These are phyloP conservation scores for Exophiala xenobiotica DNA, from an alignment of 2,329 filamentous ascomycete genomes.

Conservation along the genomic window DNA sequence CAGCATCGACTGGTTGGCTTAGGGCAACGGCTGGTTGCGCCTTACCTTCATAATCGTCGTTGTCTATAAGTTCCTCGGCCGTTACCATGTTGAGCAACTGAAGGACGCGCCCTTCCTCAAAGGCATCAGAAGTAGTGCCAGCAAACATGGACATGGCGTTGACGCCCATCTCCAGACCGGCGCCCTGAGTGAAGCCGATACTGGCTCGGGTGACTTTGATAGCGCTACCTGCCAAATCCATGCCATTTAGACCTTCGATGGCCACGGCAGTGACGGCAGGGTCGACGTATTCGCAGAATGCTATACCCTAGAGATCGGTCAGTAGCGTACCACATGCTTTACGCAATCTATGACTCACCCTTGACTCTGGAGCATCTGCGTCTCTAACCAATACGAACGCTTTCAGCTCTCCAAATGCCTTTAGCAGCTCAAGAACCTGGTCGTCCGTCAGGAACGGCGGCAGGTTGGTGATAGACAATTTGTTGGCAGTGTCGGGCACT, in stretches of 20 bases:
- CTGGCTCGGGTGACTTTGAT: conserved; percentile 86
- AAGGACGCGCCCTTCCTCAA: conserved; percentile 78
- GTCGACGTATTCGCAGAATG: conserved; percentile 92
- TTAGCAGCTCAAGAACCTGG: conserved; percentile 84
- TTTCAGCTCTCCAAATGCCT: conserved; percentile 89
- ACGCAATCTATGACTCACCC: conserved; percentile 58
- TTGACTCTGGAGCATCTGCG: conserved; percentile 76
- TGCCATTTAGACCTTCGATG: conserved; percentile 85
- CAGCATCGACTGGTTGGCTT: too few species aligned
- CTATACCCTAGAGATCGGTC: conserved; percentile 67
- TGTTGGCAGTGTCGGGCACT: conserved; percentile 90
- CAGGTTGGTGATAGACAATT: conserved; percentile 89
- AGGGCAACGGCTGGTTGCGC: conserved; percentile 2
- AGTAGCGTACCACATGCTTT: conserved; percentile 2
- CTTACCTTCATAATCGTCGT: conserved; percentile 91
- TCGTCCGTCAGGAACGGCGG: conserved; percentile 85
- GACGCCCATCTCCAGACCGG: conserved; percentile 90
- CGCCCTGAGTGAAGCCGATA: conserved; percentile 88
- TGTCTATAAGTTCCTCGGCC: conserved; percentile 87
- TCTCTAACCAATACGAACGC: conserved; percentile 91
- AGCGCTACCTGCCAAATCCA: conserved; percentile 84
- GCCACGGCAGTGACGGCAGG: conserved; percentile 73
- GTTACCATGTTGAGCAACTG: conserved; percentile 99
- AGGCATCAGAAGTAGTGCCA: conserved; percentile 75
- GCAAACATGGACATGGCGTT: conserved; percentile 98